phyloP scores from a whole-genome alignment of 306 rosid species.

The Pueraria montana region DNA sequence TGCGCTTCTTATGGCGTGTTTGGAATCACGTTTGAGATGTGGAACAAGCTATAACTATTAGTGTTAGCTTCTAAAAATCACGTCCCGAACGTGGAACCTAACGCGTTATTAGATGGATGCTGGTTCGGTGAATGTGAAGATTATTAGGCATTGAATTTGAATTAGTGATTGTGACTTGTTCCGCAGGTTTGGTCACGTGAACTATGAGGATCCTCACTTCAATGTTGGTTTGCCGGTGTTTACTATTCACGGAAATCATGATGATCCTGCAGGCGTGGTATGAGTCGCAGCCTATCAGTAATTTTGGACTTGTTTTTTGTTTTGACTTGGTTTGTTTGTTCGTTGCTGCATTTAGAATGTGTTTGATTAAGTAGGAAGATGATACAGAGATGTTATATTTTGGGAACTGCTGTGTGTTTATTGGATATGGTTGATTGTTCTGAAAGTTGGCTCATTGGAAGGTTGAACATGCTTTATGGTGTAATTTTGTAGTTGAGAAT shows the following conservation, averaged over 20 bases:
- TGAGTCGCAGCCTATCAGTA: constrained; percentile 37
- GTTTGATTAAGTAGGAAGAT: constrained; percentile 17
- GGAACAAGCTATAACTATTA: too few species aligned
- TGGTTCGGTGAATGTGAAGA: not conserved
- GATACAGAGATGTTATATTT: not conserved
- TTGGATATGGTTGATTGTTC: constrained; percentile 34
- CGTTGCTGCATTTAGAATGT: constrained; percentile 15
- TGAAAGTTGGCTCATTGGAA: not conserved
- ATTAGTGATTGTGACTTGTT: not conserved
- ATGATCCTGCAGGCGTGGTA: constrained; percentile 99
- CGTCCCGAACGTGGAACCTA: too few species aligned
- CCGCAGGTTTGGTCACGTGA: constrained; percentile 93
- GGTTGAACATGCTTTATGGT: not conserved
- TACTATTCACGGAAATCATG: constrained; percentile 98
- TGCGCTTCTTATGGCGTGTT: not conserved
- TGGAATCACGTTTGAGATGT: too few species aligned
- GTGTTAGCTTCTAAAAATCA: too few species aligned
- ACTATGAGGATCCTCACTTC: constrained; percentile 97
- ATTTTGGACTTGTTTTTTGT: not conserved
- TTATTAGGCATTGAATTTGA: not conserved
- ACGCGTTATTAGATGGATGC: not conserved
- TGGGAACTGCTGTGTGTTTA: not conserved
- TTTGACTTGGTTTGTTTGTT: constrained; percentile 30
- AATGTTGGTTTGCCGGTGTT: constrained; percentile 97
- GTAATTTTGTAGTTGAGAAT: constrained; percentile 26